Percentiles rank a stretch among this genome's conserved stretches.
These are phyloP conservation scores for Cardamine chenopodiifolia DNA, from an alignment of 345 rosid genomes.

Conservation along the genomic window DNA sequence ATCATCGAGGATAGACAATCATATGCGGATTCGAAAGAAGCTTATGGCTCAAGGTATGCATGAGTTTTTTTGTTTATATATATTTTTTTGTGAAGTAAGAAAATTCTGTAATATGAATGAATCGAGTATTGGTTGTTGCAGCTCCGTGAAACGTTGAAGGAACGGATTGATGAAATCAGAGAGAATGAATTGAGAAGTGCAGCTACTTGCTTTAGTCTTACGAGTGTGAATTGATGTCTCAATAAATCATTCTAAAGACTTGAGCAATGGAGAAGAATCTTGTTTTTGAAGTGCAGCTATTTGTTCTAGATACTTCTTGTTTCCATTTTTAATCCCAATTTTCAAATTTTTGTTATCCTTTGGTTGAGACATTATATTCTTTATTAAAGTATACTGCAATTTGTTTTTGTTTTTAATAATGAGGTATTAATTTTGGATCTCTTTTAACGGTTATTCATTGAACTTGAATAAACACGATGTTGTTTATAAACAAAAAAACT, in stretches of 20 bases:
- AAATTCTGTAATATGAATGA: not conserved
- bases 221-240: slow-evolving; percentile 62
- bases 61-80: not conserved
- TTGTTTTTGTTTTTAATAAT: not conserved
- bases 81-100: not conserved
- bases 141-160: slow-evolving; percentile 71
- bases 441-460: not conserved
- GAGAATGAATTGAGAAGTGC: slow-evolving; percentile 83
- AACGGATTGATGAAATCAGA: slow-evolving; percentile 52
- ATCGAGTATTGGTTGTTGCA: slow-evolving; percentile 35
- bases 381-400: not conserved
- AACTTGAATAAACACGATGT: too few relatives aligned
- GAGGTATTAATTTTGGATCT: too few relatives aligned
- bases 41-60: slow-evolving; percentile 59
- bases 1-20: slow-evolving; percentile 81
- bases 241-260: not conserved
- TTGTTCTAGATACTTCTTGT: not conserved
- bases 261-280: not conserved
- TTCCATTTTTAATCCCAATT: not conserved
- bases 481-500: too few relatives aligned
- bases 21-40: slow-evolving; percentile 64
- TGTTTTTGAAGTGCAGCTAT: not conserved
- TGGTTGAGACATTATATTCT: not conserved
- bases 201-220: slow-evolving; percentile 82
- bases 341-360: not conserved